phyloP scores from a whole-genome alignment of 2,329 filamentous ascomycete genomes.

The Fusarium sp. region DNA sequence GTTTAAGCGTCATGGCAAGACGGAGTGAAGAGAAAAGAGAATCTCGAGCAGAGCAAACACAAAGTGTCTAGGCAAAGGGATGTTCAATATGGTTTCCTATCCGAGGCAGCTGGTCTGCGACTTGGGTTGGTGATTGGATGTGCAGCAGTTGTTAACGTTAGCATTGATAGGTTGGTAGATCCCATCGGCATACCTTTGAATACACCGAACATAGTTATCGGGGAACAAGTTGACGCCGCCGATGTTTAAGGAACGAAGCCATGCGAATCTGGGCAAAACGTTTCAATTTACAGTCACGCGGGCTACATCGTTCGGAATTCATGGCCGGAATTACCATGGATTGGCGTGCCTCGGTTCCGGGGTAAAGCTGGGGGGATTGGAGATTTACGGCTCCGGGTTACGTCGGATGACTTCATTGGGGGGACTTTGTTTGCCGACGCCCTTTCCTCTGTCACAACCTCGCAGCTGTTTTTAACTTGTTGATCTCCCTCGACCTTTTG shows the following conservation, averaged over 20 bases:
- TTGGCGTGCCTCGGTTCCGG: slow-evolving; percentile 39
- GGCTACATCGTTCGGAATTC: slow-evolving; percentile 8
- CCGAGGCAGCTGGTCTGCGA: slow-evolving; percentile 34
- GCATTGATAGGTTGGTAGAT: slow-evolving; percentile 23
- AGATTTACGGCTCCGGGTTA: slow-evolving; percentile 44
- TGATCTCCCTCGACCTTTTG: slow-evolving; percentile 3
- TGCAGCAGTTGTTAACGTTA: slow-evolving; percentile 6
- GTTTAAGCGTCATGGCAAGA: slow-evolving; percentile 47
- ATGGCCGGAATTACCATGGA: slow-evolving; percentile 11
- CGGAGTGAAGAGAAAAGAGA: slow-evolving; percentile 17
- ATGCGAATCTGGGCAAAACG: slow-evolving; percentile 20
- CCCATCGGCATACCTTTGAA: slow-evolving; percentile 32
- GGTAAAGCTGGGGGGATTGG: slow-evolving; percentile 43
- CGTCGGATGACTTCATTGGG: slow-evolving; percentile 48
- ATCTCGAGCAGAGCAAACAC: slow-evolving; percentile 5
- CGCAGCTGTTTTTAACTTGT: slow-evolving; percentile 36
- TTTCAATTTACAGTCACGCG: slow-evolving; percentile 19
- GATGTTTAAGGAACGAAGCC: slow-evolving; percentile 5
- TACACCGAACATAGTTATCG: slow-evolving; percentile 23
- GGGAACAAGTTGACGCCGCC: slow-evolving; percentile 24
- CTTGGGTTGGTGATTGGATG: slow-evolving; percentile 33
- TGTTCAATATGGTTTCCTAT: slow-evolving; percentile 24
- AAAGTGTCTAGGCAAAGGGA: slow-evolving; percentile 1
- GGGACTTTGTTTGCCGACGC: slow-evolving; percentile 40
- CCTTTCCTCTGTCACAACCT: slow-evolving; percentile 27